phyloP scores from a whole-genome alignment of 208 protist genomes.

The Leishmania gerbilli region DNA sequence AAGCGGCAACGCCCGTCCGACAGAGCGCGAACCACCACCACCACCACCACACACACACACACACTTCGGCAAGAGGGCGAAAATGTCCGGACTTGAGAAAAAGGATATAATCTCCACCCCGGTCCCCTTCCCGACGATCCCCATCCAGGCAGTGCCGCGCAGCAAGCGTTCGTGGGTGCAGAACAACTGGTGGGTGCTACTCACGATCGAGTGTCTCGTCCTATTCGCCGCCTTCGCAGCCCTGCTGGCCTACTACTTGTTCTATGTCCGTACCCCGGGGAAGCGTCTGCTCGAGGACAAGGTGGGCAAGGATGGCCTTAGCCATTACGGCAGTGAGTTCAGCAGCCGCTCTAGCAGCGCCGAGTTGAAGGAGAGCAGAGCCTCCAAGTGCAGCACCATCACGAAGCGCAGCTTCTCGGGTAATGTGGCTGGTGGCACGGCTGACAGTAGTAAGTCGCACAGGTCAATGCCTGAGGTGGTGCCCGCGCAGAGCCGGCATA shows the following conservation, averaged over 20 bases:
- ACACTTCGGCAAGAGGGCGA: background rate
- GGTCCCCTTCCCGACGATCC: conserved; percentile 49
- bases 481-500: background rate
- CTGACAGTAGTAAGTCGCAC: background rate
- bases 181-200: conserved; percentile 39
- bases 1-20: background rate
- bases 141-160: conserved; percentile 16
- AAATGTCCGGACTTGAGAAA: conserved; percentile 1
- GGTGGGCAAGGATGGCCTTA: conserved; percentile 24
- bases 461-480: background rate
- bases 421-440: background rate
- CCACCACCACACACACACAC: background rate
- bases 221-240: conserved; percentile 41
- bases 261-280: conserved; percentile 29
- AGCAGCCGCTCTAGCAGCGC: background rate
- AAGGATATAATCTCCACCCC: conserved; percentile 43
- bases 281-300: conserved; percentile 23
- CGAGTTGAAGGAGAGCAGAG: background rate
- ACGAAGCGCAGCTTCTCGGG: background rate
- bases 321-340: conserved; percentile 11
- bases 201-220: conserved; percentile 32
- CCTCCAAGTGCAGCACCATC: background rate
- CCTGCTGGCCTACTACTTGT: conserved; percentile 37
- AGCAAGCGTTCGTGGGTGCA: conserved; percentile 22
- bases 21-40: background rate